Percentiles rank a stretch among this genome's conserved stretches.
Evolutionary conservation across 2,329 filamentous ascomycete species (phyloP).

Genomic region (Paramyrothecium roridum): DNA sequence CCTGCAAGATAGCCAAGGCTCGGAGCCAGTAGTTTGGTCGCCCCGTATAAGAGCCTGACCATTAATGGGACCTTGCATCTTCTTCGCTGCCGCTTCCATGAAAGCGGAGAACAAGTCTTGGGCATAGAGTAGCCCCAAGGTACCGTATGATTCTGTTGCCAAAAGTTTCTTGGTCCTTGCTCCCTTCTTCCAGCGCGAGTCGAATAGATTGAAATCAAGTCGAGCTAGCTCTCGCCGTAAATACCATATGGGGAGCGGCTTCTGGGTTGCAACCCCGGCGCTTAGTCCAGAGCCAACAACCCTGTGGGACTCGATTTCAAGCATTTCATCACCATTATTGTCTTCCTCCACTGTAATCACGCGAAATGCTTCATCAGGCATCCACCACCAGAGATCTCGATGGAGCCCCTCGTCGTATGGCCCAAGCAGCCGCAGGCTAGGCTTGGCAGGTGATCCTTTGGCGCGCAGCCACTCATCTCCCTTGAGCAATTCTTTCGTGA

Average conservation of each 20-base stretch:
- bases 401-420: conserved; percentile 2
- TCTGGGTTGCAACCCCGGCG: not conserved
- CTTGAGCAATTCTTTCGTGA: not conserved
- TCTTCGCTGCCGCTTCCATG: conserved; percentile 19
- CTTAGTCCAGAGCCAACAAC: too few relatives aligned
- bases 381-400: conserved; percentile 13
- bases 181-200: not conserved
- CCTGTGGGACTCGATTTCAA: not conserved
- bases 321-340: not conserved
- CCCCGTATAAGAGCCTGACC: not conserved
- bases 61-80: conserved; percentile 1
- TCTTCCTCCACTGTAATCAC: conserved; percentile 7
- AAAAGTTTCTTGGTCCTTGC: conserved; percentile 1
- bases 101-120: conserved; percentile 24
- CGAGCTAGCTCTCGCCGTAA: not conserved
- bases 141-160: conserved; percentile 6
- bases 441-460: conserved; percentile 3
- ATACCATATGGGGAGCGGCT: not conserved
- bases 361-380: conserved; percentile 5
- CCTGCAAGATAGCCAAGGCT: conserved; percentile 13
- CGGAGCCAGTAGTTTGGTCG: not conserved
- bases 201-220: too few relatives aligned
- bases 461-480: conserved; percentile 11
- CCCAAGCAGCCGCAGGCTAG: conserved; percentile 12
- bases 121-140: conserved; percentile 12